phyloP scores from a whole-genome alignment of 1,284 basidiomycete genomes.

The Exobasidium rhododendri region DNA sequence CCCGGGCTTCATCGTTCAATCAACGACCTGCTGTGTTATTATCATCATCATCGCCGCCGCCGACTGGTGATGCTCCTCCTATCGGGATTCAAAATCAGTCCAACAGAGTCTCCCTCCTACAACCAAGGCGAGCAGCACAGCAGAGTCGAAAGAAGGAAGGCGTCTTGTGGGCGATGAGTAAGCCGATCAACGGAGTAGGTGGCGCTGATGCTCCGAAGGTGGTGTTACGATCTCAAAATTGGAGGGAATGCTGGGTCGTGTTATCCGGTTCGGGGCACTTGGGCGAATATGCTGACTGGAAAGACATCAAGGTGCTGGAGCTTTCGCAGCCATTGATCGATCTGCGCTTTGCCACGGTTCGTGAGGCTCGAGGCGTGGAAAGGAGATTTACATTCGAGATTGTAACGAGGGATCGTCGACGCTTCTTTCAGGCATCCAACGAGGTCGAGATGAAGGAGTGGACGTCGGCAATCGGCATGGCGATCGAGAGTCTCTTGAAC shows the following conservation, averaged over 20 bases:
- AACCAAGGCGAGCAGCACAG: background rate
- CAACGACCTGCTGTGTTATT: background rate
- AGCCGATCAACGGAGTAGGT: slow-evolving; percentile 16
- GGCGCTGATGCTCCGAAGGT: slow-evolving; percentile 31
- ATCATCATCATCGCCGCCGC: background rate
- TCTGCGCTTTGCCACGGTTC: slow-evolving; percentile 49
- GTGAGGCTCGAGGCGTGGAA: slow-evolving; percentile 43
- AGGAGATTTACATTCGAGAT: slow-evolving; percentile 58
- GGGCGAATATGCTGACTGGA: slow-evolving; percentile 43
- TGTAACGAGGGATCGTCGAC: slow-evolving; percentile 58
- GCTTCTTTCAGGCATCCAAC: slow-evolving; percentile 60
- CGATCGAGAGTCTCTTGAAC: slow-evolving; percentile 60
- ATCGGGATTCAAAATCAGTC: no score
- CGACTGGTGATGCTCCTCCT: no score
- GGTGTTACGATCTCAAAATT: slow-evolving; percentile 31
- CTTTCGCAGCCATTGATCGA: slow-evolving; percentile 42
- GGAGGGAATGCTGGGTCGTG: slow-evolving; percentile 45
- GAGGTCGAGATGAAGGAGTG: slow-evolving; percentile 59
- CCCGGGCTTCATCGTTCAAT: background rate
- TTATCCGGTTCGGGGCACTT: slow-evolving; percentile 42
- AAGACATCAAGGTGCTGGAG: slow-evolving; percentile 35
- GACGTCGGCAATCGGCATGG: slow-evolving; percentile 59
- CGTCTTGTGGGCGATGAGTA: slow-evolving; percentile 40
- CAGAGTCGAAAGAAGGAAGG: slow-evolving; percentile 39
- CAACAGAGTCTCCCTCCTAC: background rate